phyloP scores from a whole-genome alignment of 192 early-diverging fungal species.

The Haplosporangium gracile region DNA sequence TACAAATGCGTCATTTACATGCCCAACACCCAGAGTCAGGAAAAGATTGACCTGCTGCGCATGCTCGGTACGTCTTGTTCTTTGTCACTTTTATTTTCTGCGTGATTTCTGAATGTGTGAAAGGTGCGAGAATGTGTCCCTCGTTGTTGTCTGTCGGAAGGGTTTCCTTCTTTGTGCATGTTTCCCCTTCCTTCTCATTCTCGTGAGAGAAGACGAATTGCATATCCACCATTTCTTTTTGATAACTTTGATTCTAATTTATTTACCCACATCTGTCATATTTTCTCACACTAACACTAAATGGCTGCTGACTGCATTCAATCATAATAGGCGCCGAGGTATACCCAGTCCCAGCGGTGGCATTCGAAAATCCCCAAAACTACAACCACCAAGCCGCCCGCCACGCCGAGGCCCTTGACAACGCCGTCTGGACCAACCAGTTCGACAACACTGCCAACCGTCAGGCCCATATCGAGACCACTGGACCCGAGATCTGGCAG shows the following conservation, averaged over 20 bases:
- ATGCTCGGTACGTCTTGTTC: constrained; percentile 76
- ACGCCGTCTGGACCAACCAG: constrained; percentile 97
- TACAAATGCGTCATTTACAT: constrained; percentile 98
- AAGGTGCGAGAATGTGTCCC: background rate
- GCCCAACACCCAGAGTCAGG: constrained; percentile 97
- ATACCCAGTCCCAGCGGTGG: constrained; percentile 91
- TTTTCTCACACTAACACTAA: background rate
- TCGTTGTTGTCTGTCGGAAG: background rate
- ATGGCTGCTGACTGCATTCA: background rate
- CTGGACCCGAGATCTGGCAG: constrained; percentile 94
- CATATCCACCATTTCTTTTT: background rate
- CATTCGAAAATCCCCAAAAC: constrained; percentile 92
- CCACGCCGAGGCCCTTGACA: constrained; percentile 80
- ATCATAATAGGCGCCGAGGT: constrained; percentile 81
- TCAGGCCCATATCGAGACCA: constrained; percentile 94
- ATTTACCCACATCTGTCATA: background rate
- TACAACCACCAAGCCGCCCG: constrained; percentile 95
- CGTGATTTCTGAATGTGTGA: background rate
- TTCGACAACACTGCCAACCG: constrained; percentile 95
- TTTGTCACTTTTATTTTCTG: background rate
- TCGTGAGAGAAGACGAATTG: background rate
- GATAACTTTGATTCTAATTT: constrained; percentile 17
- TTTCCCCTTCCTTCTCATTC: no score
- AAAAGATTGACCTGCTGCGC: constrained; percentile 92
- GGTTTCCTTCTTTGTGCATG: constrained; percentile 19